A percentile compares a stretch with the other conserved stretches of the same genome.
phyloP scores from a whole-genome alignment of 257 asterid species.

The Ocimum tenuiflorum region DNA sequence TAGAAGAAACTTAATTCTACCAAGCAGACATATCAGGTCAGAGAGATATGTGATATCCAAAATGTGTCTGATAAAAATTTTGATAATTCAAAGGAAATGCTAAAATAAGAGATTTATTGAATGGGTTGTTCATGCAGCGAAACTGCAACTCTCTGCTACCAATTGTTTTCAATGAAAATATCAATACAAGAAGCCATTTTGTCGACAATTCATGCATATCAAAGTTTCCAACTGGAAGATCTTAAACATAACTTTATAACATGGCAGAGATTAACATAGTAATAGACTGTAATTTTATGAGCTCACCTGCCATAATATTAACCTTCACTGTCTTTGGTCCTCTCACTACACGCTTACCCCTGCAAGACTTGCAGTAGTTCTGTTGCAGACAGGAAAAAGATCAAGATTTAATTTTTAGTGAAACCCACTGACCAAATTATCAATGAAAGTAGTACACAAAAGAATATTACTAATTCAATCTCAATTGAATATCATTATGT shows the following conservation, averaged over 20 bases:
- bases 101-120: neutral
- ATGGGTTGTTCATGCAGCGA: constrained; percentile 9
- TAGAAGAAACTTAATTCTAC: neutral
- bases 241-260: neutral
- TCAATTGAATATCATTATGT: neutral
- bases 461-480: neutral
- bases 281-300: neutral
- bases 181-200: neutral
- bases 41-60: neutral
- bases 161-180: neutral
- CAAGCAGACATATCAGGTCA: neutral
- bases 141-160: too few relatives aligned
- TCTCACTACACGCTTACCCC: constrained; percentile 61
- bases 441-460: neutral
- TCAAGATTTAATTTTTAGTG: constrained; percentile 8
- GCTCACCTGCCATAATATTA: constrained; percentile 68
- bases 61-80: neutral
- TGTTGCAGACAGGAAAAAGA: constrained; percentile 30
- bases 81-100: neutral
- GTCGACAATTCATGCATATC: neutral
- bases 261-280: neutral
- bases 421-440: neutral
- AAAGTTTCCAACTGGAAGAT: neutral
- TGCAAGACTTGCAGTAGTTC: constrained; percentile 86
- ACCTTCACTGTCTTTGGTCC: constrained; percentile 72